Conservation (phyloP, 805 yeast species). For the Kuraishia capsulata region DNA sequence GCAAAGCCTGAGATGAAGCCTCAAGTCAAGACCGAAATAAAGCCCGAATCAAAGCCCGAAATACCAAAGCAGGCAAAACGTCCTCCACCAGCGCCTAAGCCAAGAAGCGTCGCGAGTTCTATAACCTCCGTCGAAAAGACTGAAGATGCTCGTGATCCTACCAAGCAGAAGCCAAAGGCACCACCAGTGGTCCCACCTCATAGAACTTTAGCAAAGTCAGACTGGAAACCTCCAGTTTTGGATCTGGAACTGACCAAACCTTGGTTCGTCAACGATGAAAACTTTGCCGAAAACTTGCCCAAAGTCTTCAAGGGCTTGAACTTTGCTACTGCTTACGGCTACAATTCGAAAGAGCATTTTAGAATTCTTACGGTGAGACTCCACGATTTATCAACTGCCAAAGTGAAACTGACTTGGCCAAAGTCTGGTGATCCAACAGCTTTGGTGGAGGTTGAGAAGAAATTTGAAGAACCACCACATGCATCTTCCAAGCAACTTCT, state of each 20-base stretch:
- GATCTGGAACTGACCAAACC: conserved; percentile 33
- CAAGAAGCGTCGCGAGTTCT: not conserved
- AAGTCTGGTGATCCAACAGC: conserved; percentile 14
- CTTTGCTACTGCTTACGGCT: conserved; percentile 21
- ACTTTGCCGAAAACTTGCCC: conserved; percentile 24
- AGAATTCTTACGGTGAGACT: conserved; percentile 28
- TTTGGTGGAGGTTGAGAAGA: conserved; percentile 19
- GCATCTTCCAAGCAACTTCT: conserved; percentile 24
- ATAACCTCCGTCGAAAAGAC: not conserved
- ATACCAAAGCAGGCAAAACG: conserved; percentile 2
- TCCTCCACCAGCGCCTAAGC: conserved; percentile 7
- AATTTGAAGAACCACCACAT: conserved; percentile 34
- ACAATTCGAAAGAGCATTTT: conserved; percentile 16
- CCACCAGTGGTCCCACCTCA: conserved; percentile 18
- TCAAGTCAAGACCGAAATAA: not conserved
- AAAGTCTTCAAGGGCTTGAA: conserved; percentile 25
- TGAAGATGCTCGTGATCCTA: conserved; percentile 2
- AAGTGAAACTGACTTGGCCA: conserved; percentile 30
- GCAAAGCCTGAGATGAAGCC: not conserved
- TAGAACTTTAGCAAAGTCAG: conserved; percentile 9
- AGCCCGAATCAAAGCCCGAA: not conserved
- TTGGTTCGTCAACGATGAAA: conserved; percentile 32
- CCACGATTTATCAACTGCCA: conserved; percentile 30
- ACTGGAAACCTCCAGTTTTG: conserved; percentile 24
- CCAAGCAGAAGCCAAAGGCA: conserved; percentile 10